Conservation (phyloP, 2,329 filamentous ascomycete genomes). For the Fusarium oligoseptatum region DNA sequence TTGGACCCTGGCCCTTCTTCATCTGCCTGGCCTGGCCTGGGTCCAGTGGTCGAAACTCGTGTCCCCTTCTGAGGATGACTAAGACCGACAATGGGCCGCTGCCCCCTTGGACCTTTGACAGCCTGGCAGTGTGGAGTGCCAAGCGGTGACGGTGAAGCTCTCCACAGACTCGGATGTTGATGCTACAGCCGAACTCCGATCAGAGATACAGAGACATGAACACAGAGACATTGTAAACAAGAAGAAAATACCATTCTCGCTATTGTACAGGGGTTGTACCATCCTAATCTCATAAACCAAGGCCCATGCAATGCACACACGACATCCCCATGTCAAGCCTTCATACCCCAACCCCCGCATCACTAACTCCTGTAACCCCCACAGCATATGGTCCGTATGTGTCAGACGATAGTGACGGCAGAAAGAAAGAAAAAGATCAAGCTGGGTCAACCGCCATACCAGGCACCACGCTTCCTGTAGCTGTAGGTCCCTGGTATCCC, state of each 20-base stretch:
- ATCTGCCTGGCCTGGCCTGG: background rate
- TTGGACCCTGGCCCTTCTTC: background rate
- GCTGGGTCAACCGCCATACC: slow-evolving; percentile 33
- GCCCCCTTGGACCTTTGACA: background rate
- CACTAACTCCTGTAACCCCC: background rate
- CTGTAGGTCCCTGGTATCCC: slow-evolving; percentile 43
- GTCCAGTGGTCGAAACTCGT: background rate
- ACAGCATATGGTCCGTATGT: background rate
- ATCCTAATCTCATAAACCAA: background rate
- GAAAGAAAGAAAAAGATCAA: slow-evolving; percentile 15
- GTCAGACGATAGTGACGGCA: slow-evolving; percentile 2
- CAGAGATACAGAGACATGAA: background rate
- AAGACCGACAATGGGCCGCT: background rate
- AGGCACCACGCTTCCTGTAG: slow-evolving; percentile 39
- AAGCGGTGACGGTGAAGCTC: background rate
- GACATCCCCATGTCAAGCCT: background rate
- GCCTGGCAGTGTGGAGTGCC: slow-evolving; percentile 6
- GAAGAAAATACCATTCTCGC: background rate
- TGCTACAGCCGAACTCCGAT: background rate
- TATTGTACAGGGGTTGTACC: background rate
- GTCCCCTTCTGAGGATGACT: background rate
- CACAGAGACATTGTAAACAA: background rate
- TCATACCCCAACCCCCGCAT: background rate
- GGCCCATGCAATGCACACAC: background rate
- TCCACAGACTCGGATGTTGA: background rate